A percentile compares a stretch with the other conserved stretches of the same genome.
These are phyloP conservation scores for Rhododendron ovatum DNA, from an alignment of 148 eudicot genomes.

Conservation along the genomic window DNA sequence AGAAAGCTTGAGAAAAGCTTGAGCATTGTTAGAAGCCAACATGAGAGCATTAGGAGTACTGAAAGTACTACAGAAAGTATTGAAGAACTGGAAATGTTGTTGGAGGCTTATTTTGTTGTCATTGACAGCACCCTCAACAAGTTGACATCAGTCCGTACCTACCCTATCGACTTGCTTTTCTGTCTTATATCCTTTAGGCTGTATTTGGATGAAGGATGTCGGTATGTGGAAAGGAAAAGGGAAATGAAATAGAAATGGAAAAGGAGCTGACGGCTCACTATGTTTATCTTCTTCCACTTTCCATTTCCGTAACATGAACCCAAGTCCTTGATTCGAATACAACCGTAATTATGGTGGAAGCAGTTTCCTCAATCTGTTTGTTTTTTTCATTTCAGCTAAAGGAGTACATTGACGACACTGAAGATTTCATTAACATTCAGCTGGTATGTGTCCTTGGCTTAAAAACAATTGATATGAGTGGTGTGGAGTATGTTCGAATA, in stretches of 20 bases:
- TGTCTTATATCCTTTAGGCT: not conserved
- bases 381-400: constrained; percentile 63
- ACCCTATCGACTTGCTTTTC: not conserved
- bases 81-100: constrained; percentile 91
- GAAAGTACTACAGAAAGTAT: constrained; percentile 67
- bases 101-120: constrained; percentile 98
- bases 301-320: not conserved
- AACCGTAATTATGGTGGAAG: not conserved
- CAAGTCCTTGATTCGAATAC: not conserved
- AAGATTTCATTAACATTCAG: constrained; percentile 94
- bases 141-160: constrained; percentile 64
- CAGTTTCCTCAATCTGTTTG: not conserved
- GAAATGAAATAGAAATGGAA: not conserved
- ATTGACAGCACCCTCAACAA: constrained; percentile 95
- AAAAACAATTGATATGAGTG: not conserved
- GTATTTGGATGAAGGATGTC: not conserved
- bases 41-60: constrained; percentile 76
- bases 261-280: not conserved
- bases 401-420: constrained; percentile 98
- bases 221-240: not conserved
- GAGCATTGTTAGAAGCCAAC: constrained; percentile 84
- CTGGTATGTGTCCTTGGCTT: constrained; percentile 53
- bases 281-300: not conserved
- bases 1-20: constrained; percentile 74
- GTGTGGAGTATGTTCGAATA: not conserved